These are phyloP conservation scores for Bruguiera hainesii DNA, from an alignment of 441 rosid species.

Conservation along the genomic window DNA sequence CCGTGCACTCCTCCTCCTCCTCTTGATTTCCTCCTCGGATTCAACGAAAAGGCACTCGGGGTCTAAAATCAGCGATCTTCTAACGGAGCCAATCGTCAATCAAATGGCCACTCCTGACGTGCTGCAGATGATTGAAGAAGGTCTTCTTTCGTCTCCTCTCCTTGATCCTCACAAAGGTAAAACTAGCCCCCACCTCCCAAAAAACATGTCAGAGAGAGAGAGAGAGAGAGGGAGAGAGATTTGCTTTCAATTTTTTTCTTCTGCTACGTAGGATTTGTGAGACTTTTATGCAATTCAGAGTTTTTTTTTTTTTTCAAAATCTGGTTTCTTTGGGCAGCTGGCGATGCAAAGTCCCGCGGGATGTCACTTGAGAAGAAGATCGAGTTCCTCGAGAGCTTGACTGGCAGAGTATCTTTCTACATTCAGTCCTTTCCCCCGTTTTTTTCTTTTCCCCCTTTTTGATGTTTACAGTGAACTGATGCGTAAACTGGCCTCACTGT, in stretches of 20 bases:
- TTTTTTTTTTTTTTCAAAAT: neutral
- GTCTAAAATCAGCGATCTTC: neutral
- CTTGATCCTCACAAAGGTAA: constrained; percentile 42
- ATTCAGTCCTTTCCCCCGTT: neutral
- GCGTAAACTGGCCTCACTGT: neutral
- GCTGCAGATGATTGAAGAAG: constrained; percentile 48
- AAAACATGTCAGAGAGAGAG: too few species aligned
- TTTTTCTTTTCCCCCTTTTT: neutral
- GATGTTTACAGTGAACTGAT: neutral
- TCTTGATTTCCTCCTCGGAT: too few species aligned
- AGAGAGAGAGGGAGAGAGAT: too few species aligned
- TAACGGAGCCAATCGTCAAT: constrained; percentile 10
- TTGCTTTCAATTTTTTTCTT: neutral
- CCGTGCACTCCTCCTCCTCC: too few species aligned
- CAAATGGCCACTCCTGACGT: constrained; percentile 65
- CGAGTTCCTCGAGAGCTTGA: constrained; percentile 76
- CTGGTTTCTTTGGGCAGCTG: constrained; percentile 41
- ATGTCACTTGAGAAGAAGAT: constrained; percentile 83
- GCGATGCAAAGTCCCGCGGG: constrained; percentile 45
- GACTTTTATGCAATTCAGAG: neutral
- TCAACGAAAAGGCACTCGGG: too few species aligned
- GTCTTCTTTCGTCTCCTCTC: constrained; percentile 41
- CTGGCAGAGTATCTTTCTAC: constrained; percentile 56
- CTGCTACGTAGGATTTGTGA: neutral
- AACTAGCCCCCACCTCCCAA: neutral